Evolutionary conservation across 768 basidiomycete species (phyloP), one percentile per base, ranked within the genome.

Genomic region (Kwoniella europaea): DNA sequence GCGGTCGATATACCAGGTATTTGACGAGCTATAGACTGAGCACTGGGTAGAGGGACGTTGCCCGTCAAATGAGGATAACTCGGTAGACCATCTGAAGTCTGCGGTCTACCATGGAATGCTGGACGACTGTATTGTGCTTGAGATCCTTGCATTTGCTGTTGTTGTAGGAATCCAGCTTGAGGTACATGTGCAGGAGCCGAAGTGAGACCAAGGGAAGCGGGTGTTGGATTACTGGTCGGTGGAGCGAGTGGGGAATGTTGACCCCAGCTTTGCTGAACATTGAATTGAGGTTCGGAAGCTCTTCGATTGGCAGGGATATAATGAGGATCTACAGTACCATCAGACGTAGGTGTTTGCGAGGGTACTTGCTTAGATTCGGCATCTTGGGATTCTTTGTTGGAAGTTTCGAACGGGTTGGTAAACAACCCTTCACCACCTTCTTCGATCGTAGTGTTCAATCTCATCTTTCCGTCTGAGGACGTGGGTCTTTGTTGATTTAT

Each of bases 1-100:
- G 53, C 63, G 15, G 41, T 55, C n/a, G 16, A n/a, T 15, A 67
- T 57, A 27, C 65, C 65, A 22, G 68, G 58, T 52, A 72, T 68
- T 53, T 72, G 71, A 43, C 67, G 55, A 55, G 71, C 67, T 24
- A 76, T 71, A 2, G 75, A 74, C 27, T 71, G 64, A 12, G 75
- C 75, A 22, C 72, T 73, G 10, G 74, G 74, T 12, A 73, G 53
- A 7, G 72, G 43, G 24, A 75, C 65, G 20, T 55, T 69, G 29
- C 67, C 69, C 58, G 69, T 43, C 6, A 67, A 20, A 24, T 70
- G 72, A 57, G 73, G 69, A 41, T 71, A 79, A 27, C 67, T 72
- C 1, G 80, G 80, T 5, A 81, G 53, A 10, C 80, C 80, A 43
- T 81, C 80, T 16, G 69, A 72, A 20, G 80, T 81, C 58, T 81